A percentile compares a stretch with the other conserved stretches of the same genome.
phyloP scores from a whole-genome alignment of 805 yeast genomes.

The Priceomyces melissophilus region DNA sequence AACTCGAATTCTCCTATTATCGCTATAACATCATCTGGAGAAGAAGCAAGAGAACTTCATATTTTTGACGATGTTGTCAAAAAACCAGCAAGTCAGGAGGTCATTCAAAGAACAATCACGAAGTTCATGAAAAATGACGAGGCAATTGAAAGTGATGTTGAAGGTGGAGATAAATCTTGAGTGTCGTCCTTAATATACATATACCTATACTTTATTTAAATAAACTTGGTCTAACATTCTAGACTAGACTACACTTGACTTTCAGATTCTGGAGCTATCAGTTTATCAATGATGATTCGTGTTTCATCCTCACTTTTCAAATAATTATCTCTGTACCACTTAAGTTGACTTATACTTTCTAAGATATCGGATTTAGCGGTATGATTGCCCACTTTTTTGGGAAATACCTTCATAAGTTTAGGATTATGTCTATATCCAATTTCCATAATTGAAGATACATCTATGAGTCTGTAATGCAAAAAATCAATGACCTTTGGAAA shows the following conservation, averaged over 20 bases:
- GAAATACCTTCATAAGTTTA: constrained; percentile 50
- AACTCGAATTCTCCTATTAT: constrained; percentile 76
- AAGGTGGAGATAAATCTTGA: not conserved
- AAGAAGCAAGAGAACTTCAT: constrained; percentile 56
- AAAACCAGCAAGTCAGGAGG: constrained; percentile 51
- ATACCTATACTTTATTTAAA: no score
- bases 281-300: constrained; percentile 5
- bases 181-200: no score
- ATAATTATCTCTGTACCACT: constrained; percentile 71
- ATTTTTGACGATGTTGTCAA: constrained; percentile 69
- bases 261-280: not conserved
- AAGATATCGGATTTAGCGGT: constrained; percentile 87
- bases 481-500: constrained; percentile 70
- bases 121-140: constrained; percentile 19
- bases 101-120: constrained; percentile 19
- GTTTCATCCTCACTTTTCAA: constrained; percentile 31
- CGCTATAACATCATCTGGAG: constrained; percentile 67
- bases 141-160: constrained; percentile 25
- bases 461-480: constrained; percentile 74
- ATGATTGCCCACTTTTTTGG: constrained; percentile 66
- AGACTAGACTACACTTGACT: no score
- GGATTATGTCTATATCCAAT: constrained; percentile 76
- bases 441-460: constrained; percentile 86
- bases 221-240: no score
- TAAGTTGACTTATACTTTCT: constrained; percentile 82